phyloP scores from a whole-genome alignment of 768 basidiomycete genomes.

The Trametes villosa region DNA sequence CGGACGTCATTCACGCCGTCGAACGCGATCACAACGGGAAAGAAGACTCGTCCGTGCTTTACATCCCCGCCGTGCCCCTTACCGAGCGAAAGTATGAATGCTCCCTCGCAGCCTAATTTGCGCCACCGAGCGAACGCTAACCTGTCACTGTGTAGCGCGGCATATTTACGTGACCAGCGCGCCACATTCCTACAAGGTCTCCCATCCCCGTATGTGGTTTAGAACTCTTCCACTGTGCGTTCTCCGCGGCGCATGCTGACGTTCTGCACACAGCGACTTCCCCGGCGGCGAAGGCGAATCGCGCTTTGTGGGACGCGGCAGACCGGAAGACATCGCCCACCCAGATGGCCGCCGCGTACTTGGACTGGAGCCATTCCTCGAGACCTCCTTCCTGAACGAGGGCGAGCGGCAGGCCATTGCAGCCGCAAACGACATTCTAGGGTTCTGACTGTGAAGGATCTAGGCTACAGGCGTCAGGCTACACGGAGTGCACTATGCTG shows the following conservation, averaged over 20 bases:
- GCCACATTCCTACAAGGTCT: conserved; percentile 60
- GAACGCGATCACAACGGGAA: conserved; percentile 56
- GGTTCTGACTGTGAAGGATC: conserved; percentile 10
- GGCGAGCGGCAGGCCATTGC: conserved; percentile 29
- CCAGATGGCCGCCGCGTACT: conserved; percentile 43
- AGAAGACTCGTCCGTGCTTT: conserved; percentile 70
- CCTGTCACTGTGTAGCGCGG: conserved; percentile 38
- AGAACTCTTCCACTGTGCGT: conserved; percentile 10
- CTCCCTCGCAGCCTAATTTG: neutral
- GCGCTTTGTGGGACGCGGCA: conserved; percentile 42
- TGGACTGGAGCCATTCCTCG: conserved; percentile 47
- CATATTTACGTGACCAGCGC: conserved; percentile 65
- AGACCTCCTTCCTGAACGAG: conserved; percentile 6
- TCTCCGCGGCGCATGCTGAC: conserved; percentile 22
- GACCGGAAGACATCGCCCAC: conserved; percentile 42
- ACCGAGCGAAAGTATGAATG: conserved; percentile 50
- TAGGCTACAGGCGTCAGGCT: conserved; percentile 6
- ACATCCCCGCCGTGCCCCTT: conserved; percentile 72
- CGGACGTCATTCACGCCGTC: conserved; percentile 51
- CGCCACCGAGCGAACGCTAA: neutral
- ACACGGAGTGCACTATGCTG: neutral
- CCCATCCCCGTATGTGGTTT: conserved; percentile 55
- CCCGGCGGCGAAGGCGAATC: conserved; percentile 50
- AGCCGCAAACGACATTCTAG: conserved; percentile 33
- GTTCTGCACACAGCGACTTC: conserved; percentile 51